Base-by-base conservation (phyloP, 2,329 filamentous ascomycete genomes). In the Cladosporium velox region DNA sequence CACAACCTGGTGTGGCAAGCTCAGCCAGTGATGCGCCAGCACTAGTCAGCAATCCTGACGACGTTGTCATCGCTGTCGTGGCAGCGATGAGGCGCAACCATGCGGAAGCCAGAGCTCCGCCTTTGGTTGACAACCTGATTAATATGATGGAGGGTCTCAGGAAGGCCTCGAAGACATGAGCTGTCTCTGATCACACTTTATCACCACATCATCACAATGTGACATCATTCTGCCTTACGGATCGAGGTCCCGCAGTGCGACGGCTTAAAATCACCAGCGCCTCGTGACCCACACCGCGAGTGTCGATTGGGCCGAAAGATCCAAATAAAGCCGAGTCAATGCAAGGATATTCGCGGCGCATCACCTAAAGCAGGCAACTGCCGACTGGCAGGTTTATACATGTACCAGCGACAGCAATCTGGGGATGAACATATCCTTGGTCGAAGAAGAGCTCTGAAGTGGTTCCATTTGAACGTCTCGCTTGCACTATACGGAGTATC, bases 51-150 rank as follows among this genome's bases (percentile, higher is more conserved):
- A 84, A 90, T 68, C 84, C 88, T 0, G 81, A 82, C 32, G 81
- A 81, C 1, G 85, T 87, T 44, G 88, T 91, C 82, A 82, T 84
- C 18, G 77, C 86, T 24, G 81, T 86, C 2, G 83, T 88, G 63
- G 82, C 85, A 44, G 79, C 89, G 11, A 79, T 91, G 68, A 78
- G 80, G 35, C 76, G 79, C 47, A 88, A 88, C 69, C 74, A 87
- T 83, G 68, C 74, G 54, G 71, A 74, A 38, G 71, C 72, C 30
- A 70, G 72, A 66, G 75, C 76, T 66, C 86, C 89, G 14, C 85
- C 88, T 0, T 81, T 92, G 54, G 88, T 91, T 1, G 88, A 90
- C 70, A 91, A 91, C 67, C 74, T 91, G 58, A 84, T 87, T 55
- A 83, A 87, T 55, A 77, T 91, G 70, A 84, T 91, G 71, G 84